Percentiles rank a stretch among this genome's conserved stretches.
Evolutionary conservation across 2,329 filamentous ascomycete species (phyloP).

Genomic region (Colletotrichum gloeosporioides): DNA sequence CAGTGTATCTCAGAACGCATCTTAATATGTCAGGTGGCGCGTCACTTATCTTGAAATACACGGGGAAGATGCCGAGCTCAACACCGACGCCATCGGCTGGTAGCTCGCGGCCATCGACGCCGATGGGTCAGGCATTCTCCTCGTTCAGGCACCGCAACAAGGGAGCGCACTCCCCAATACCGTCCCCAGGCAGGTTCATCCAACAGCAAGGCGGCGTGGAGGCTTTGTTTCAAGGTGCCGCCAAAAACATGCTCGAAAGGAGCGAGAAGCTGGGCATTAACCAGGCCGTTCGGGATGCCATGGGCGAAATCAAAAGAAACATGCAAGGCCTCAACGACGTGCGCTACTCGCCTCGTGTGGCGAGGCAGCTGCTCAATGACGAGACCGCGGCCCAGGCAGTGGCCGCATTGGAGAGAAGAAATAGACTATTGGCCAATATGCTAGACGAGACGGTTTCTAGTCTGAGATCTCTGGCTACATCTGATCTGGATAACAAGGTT

Average conservation of each 20-base stretch:
- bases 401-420: constrained; percentile 66
- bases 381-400: constrained; percentile 41
- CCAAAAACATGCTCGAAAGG: constrained; percentile 74
- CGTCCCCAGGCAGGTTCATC: constrained; percentile 54
- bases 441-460: constrained; percentile 70
- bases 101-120: constrained; percentile 24
- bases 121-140: constrained; percentile 17
- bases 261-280: constrained; percentile 82
- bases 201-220: constrained; percentile 68
- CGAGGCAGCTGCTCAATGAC: constrained; percentile 40
- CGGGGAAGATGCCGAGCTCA: constrained; percentile 55
- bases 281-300: constrained; percentile 79
- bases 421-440: constrained; percentile 70
- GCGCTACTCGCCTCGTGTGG: constrained; percentile 45
- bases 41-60: constrained; percentile 74
- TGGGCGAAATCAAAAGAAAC: constrained; percentile 80
- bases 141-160: constrained; percentile 46
- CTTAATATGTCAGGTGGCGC: constrained; percentile 66
- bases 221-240: constrained; percentile 75
- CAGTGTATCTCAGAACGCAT: constrained; percentile 74
- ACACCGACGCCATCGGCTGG: constrained; percentile 23
- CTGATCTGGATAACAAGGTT: constrained; percentile 51
- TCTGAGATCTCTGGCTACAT: constrained; percentile 65
- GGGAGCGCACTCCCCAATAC: constrained; percentile 48
- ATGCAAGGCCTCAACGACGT: constrained; percentile 70